phyloP scores from a whole-genome alignment of 805 yeast species.

The Saturnispora sekii region DNA sequence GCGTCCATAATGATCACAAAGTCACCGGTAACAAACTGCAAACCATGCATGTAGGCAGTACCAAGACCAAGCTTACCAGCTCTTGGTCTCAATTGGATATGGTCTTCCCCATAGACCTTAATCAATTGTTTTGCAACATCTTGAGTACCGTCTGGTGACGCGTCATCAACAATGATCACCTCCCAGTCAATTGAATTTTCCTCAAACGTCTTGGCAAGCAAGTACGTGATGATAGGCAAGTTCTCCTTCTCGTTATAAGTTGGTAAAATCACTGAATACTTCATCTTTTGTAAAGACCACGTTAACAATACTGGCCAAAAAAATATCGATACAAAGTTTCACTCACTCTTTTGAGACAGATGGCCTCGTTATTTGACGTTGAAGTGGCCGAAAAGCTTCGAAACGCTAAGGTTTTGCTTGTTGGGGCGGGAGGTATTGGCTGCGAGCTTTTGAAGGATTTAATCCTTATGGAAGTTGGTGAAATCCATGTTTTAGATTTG shows the following conservation, averaged over 20 bases:
- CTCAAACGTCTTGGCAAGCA: slow-evolving; percentile 57
- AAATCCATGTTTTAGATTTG: slow-evolving; percentile 84
- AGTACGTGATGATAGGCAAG: slow-evolving; percentile 60
- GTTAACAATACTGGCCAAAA: not conserved
- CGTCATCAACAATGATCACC: slow-evolving; percentile 67
- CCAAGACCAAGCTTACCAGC: slow-evolving; percentile 74
- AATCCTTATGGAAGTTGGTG: slow-evolving; percentile 71
- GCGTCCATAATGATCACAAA: slow-evolving; percentile 79
- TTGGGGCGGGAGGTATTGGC: slow-evolving; percentile 97
- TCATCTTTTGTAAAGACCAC: slow-evolving; percentile 16
- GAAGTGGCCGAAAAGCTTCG: slow-evolving; percentile 29
- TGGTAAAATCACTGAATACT: slow-evolving; percentile 67
- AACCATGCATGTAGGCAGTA: slow-evolving; percentile 73
- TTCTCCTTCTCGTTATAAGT: slow-evolving; percentile 68
- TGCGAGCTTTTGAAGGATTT: slow-evolving; percentile 82
- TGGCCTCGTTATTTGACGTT: not conserved
- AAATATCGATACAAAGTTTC: not conserved
- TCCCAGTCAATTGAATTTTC: slow-evolving; percentile 58
- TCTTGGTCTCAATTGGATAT: slow-evolving; percentile 57
- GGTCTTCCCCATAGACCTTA: slow-evolving; percentile 47
- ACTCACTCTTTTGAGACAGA: not conserved
- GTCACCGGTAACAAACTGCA: slow-evolving; percentile 61
- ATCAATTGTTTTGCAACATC: slow-evolving; percentile 55
- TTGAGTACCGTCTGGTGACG: slow-evolving; percentile 77
- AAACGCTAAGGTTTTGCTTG: slow-evolving; percentile 55